Percentiles rank a stretch among this genome's conserved stretches.
These are phyloP conservation scores for Fusarium tjaetaba DNA, from an alignment of 2,329 filamentous ascomycete genomes.

Conservation along the genomic window DNA sequence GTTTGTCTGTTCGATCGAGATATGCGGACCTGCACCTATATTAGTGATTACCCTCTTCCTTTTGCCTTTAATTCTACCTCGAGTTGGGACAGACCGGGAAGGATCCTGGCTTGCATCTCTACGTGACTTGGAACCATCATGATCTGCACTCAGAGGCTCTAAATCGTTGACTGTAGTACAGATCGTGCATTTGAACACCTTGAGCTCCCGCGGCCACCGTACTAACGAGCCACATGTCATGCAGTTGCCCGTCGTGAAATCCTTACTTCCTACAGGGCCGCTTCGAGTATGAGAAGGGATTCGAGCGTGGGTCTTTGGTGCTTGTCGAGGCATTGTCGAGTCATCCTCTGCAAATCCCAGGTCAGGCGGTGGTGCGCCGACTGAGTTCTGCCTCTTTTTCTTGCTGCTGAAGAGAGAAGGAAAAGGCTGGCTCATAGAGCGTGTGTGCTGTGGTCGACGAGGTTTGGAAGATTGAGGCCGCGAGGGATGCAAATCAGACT, in stretches of 20 bases:
- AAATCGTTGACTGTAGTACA: slow-evolving; percentile 89
- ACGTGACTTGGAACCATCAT: slow-evolving; percentile 32
- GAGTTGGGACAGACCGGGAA: slow-evolving; percentile 17
- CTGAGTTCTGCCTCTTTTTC: slow-evolving; percentile 62
- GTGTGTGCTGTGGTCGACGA: slow-evolving; percentile 43
- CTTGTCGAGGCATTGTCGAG: slow-evolving; percentile 39
- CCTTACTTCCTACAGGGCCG: slow-evolving; percentile 56
- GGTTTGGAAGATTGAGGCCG: slow-evolving; percentile 35
- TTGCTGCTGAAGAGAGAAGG: slow-evolving; percentile 73
- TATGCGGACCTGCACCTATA: slow-evolving; percentile 38
- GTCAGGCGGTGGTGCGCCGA: slow-evolving; percentile 49
- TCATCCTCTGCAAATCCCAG: slow-evolving; percentile 46
- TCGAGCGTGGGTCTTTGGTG: slow-evolving; percentile 42
- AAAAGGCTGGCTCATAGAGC: slow-evolving; percentile 84
- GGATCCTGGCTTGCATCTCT: slow-evolving; percentile 36
- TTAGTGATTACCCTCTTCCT: slow-evolving; percentile 12
- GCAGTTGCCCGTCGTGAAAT: slow-evolving; percentile 77
- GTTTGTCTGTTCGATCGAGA: slow-evolving; percentile 50
- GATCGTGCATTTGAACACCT: slow-evolving; percentile 82
- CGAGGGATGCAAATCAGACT: slow-evolving; percentile 52
- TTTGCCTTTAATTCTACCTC: slow-evolving; percentile 21
- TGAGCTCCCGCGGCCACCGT: slow-evolving; percentile 78
- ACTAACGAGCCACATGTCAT: slow-evolving; percentile 87
- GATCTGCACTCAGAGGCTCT: slow-evolving; percentile 39
- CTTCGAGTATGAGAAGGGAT: slow-evolving; percentile 42